These are phyloP conservation scores for Pontederia paniculata DNA, from an alignment of 176 grass and related monocot species.

Conservation along the genomic window DNA sequence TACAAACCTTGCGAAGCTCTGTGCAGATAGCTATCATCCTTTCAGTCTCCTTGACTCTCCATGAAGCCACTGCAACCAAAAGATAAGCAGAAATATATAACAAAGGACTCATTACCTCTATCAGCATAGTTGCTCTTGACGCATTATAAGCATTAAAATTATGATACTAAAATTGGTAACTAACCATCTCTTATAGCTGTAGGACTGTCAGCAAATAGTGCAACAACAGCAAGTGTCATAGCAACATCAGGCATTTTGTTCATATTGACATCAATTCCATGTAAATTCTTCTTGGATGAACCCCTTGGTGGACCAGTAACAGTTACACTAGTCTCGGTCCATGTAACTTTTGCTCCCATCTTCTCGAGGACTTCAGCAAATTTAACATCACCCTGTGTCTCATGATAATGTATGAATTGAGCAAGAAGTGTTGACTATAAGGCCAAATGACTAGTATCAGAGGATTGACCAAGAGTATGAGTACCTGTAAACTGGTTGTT, in stretches of 20 bases:
- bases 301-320: constrained; percentile 71
- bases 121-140: background rate
- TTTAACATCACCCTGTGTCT: constrained; percentile 91
- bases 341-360: constrained; percentile 96
- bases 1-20: constrained; percentile 69
- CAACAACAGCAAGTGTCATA: constrained; percentile 94
- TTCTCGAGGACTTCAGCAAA: constrained; percentile 95
- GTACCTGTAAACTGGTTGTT: constrained; percentile 88
- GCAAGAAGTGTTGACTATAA: background rate
- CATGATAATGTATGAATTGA: background rate
- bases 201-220: constrained; percentile 84
- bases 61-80: constrained; percentile 73
- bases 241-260: constrained; percentile 99
- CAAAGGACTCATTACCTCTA: constrained; percentile 3
- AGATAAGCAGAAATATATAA: constrained; percentile 7
- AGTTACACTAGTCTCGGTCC: constrained; percentile 85
- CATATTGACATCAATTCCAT: constrained; percentile 93
- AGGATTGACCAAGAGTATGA: background rate
- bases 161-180: background rate
- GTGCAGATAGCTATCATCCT: constrained; percentile 88
- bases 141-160: background rate
- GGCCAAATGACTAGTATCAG: background rate
- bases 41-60: constrained; percentile 99
- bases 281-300: constrained; percentile 54
- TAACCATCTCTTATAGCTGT: constrained; percentile 97